phyloP scores from a whole-genome alignment of 768 basidiomycete species.

The Russula foetens region DNA sequence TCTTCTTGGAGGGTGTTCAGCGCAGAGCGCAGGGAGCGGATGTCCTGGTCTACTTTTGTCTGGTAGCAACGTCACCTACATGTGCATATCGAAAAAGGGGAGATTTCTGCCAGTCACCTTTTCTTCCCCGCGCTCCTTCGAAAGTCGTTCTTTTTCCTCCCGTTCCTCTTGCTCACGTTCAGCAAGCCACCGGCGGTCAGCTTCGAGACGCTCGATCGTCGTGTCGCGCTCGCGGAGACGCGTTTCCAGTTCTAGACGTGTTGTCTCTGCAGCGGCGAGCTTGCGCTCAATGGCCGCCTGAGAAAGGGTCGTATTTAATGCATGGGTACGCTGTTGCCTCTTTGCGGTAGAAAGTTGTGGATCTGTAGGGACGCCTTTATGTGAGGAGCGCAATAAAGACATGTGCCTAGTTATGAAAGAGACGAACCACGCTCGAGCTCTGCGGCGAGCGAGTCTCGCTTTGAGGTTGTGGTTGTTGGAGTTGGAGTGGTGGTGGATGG shows the following conservation, averaged over 20 bases:
- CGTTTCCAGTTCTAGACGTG: conserved; percentile 56
- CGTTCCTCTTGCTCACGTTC: conserved; percentile 63
- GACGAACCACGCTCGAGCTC: conserved; percentile 55
- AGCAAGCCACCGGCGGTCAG: conserved; percentile 59
- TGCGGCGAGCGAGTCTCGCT: conserved; percentile 59
- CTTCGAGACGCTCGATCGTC: conserved; percentile 55
- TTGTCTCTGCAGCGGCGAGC: conserved; percentile 50
- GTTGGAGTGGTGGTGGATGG: conserved; percentile 26
- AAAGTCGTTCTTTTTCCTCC: conserved; percentile 56
- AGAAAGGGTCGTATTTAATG: conserved; percentile 52
- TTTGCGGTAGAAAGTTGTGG: conserved; percentile 59
- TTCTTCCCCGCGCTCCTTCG: conserved; percentile 42
- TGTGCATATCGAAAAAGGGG: not conserved
- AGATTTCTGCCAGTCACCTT: conserved; percentile 38
- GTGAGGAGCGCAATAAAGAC: too few species aligned
- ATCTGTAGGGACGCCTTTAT: conserved; percentile 32
- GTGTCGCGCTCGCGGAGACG: conserved; percentile 60
- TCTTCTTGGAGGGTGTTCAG: conserved; percentile 47
- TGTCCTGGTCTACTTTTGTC: conserved; percentile 42
- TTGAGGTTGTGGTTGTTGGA: conserved; percentile 35
- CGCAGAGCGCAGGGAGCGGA: conserved; percentile 42
- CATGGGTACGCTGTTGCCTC: conserved; percentile 56
- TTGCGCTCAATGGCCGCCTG: conserved; percentile 63
- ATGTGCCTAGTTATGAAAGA: not conserved
- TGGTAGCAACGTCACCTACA: conserved; percentile 21